Conservation (phyloP, 2,329 filamentous ascomycete genomes). For the Hirsutella rhossiliensis region DNA sequence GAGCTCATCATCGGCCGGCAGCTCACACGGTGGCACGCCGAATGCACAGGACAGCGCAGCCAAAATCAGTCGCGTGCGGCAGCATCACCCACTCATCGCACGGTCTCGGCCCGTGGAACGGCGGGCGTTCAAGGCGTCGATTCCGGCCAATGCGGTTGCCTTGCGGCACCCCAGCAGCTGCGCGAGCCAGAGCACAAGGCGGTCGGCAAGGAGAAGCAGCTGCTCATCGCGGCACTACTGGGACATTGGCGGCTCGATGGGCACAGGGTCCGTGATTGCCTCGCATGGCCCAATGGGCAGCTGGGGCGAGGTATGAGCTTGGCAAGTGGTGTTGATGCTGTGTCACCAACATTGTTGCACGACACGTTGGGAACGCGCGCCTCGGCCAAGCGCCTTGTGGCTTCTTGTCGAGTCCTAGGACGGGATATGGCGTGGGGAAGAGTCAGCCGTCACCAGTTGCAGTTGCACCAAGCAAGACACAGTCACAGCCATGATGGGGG, state of each 20-base stretch:
- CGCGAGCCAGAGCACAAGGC: slow-evolving; percentile 76
- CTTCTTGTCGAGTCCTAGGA: too few relatives aligned
- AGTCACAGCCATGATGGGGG: too few relatives aligned
- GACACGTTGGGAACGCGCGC: too few relatives aligned
- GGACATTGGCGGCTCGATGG: slow-evolving; percentile 75
- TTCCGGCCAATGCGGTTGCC: slow-evolving; percentile 34
- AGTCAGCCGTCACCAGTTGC: too few relatives aligned
- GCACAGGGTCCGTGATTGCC: slow-evolving; percentile 60
- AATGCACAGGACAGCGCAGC: slow-evolving; percentile 55
- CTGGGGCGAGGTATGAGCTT: slow-evolving; percentile 60
- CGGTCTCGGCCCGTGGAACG: slow-evolving; percentile 37
- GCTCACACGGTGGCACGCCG: slow-evolving; percentile 33
- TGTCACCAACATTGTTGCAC: background rate
- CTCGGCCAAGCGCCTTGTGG: too few relatives aligned
- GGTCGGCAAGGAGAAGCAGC: slow-evolving; percentile 54
- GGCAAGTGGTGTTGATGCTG: background rate
- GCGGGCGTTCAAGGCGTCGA: slow-evolving; percentile 42
- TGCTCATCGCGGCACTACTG: slow-evolving; percentile 78
- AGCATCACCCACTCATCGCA: slow-evolving; percentile 78
- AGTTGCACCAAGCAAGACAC: too few relatives aligned
- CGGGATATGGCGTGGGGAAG: too few relatives aligned
- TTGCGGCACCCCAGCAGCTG: slow-evolving; percentile 54
- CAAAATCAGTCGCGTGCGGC: slow-evolving; percentile 71
- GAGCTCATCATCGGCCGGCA: slow-evolving; percentile 27
- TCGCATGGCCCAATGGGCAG: slow-evolving; percentile 57